Percentiles rank a stretch among this genome's conserved stretches.
phyloP scores from a whole-genome alignment of 805 yeast genomes.

The Kodamaea neixiangensis region DNA sequence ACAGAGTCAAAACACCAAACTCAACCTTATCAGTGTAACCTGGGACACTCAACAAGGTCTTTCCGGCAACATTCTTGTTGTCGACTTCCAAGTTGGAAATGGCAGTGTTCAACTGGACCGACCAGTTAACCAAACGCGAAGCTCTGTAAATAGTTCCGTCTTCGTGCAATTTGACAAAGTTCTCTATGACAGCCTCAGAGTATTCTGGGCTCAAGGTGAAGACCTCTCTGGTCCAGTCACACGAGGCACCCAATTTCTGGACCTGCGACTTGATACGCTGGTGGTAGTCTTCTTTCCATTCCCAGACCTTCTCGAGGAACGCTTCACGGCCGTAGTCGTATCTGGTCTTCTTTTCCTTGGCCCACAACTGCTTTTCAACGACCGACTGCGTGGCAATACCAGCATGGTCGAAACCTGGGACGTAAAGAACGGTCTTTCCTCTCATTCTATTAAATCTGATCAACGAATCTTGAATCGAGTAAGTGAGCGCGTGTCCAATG shows the following conservation, averaged over 20 bases:
- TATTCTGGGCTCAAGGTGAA: constrained; percentile 85
- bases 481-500: constrained; percentile 97
- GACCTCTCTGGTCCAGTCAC: constrained; percentile 94
- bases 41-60: constrained; percentile 80
- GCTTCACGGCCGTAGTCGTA: constrained; percentile 94
- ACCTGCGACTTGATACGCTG: constrained; percentile 81
- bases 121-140: constrained; percentile 92
- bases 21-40: constrained; percentile 88
- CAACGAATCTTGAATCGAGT: constrained; percentile 90
- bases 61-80: constrained; percentile 83
- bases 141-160: constrained; percentile 97
- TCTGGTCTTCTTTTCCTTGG: constrained; percentile 82
- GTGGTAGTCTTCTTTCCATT: constrained; percentile 96
- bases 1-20: constrained; percentile 96
- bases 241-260: constrained; percentile 89
- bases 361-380: constrained; percentile 95
- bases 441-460: constrained; percentile 95
- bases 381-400: constrained; percentile 99
- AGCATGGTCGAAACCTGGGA: constrained; percentile 98
- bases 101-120: constrained; percentile 91
- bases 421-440: constrained; percentile 88
- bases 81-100: constrained; percentile 95
- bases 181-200: constrained; percentile 81
- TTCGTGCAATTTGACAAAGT: constrained; percentile 87
- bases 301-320: constrained; percentile 90